phyloP scores from a whole-genome alignment of 805 yeast species.

The Lachancea kluyveri region DNA sequence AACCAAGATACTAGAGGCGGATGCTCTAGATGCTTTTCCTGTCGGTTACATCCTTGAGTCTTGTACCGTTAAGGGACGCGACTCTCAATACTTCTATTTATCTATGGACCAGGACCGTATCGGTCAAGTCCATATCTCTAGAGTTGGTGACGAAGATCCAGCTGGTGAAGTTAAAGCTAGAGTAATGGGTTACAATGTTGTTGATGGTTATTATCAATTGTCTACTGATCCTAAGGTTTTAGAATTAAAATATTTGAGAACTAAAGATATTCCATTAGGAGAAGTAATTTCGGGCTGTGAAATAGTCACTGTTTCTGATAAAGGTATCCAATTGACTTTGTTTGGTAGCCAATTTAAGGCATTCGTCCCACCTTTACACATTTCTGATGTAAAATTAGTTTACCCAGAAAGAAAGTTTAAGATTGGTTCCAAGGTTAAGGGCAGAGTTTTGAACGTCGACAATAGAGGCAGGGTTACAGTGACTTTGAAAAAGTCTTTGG shows the following conservation, averaged over 20 bases:
- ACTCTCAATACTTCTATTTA: constrained; percentile 49
- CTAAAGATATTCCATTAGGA: constrained; percentile 74
- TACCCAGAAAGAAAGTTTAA: constrained; percentile 92
- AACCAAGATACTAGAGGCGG: constrained; percentile 9
- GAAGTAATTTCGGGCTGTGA: constrained; percentile 55
- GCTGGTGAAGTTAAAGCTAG: constrained; percentile 61
- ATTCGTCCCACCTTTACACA: constrained; percentile 63
- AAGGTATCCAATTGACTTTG: constrained; percentile 64
- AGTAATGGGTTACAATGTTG: constrained; percentile 58
- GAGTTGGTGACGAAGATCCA: constrained; percentile 43
- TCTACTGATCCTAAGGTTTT: constrained; percentile 64
- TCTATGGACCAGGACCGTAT: constrained; percentile 47
- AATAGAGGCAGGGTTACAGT: constrained; percentile 45
- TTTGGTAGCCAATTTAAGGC: constrained; percentile 64
- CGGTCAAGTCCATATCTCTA: constrained; percentile 80
- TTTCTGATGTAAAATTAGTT: constrained; percentile 76
- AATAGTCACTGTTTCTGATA: constrained; percentile 43
- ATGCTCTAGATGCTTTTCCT: constrained; percentile 62
- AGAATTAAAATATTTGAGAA: constrained; percentile 56
- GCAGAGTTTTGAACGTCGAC: constrained; percentile 55
- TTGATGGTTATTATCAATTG: constrained; percentile 62
- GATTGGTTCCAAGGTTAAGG: constrained; percentile 74
- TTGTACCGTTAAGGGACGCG: constrained; percentile 56
- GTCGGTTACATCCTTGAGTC: constrained; percentile 56
- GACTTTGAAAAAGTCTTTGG: constrained; percentile 80